Evolutionary conservation across 257 asterid species (phyloP), one percentile per base, ranked within the genome.

Genomic region (Ocimum tenuiflorum): DNA sequence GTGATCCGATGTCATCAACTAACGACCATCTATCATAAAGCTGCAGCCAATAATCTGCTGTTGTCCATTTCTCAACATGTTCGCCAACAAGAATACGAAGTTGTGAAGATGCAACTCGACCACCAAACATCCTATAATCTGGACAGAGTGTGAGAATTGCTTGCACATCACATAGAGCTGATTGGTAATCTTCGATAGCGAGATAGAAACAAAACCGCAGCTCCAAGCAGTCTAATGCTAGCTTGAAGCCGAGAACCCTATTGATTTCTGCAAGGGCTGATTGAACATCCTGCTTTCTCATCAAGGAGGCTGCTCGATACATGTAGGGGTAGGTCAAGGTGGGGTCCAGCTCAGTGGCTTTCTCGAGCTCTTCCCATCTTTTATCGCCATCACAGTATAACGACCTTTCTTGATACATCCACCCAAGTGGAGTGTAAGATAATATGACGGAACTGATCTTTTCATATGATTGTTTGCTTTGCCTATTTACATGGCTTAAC

Each of bases 401-500:
- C 0, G 99, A 90, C 70, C 99, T 79, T 76, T 94, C 99, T 78
- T 90, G 99, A 72, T 86, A 77, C 99, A 94, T 94, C 99, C 99
- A 94, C 51, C 99, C 99, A 27, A 85, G 96, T 5, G 95, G 79
- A 33, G 80, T 78, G 48, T 41, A 38, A 15, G 95, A 85, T 46
- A 96, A 85, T 68, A 87, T 81, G 63, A 92, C 65, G 6, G 88
- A 80, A 65, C 82, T 80, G 20, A 94, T 80, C 78, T 83, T 90
- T 62, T 86, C 94, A 20, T 73, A 77, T 6, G 85, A 79, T 76
- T 72, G 79, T 29, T 70, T 78, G 39, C 76, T 83, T 63, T 68
- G 68, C 51, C 95, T 92, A 36, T 75, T 81, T 17, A 80, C 75
- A 69, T 75, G 78, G 72, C 85, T 62, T 72, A 94, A 41, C 75